These are phyloP conservation scores for Crithidia bombi DNA, from an alignment of 208 protist genomes.

Conservation along the genomic window DNA sequence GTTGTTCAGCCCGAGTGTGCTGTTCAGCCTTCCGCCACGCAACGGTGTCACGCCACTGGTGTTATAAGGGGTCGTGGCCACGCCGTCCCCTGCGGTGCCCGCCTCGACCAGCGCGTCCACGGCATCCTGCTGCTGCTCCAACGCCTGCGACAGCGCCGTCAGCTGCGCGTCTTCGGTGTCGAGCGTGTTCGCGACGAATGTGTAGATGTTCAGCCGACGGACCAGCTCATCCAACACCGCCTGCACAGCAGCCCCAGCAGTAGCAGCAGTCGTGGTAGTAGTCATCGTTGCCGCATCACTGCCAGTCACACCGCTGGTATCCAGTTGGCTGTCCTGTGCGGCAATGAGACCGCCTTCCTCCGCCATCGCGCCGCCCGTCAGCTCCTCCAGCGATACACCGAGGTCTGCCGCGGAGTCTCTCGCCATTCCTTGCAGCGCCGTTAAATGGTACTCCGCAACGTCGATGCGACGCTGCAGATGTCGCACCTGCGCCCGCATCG, in stretches of 20 bases:
- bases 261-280: not conserved
- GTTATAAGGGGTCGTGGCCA: not conserved
- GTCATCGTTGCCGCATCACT: slow-evolving; percentile 3
- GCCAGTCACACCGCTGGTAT: not conserved
- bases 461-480: slow-evolving; percentile 34
- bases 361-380: not conserved
- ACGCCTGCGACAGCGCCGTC: slow-evolving; percentile 29
- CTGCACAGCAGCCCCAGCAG: slow-evolving; percentile 29
- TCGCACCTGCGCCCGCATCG: slow-evolving; percentile 32
- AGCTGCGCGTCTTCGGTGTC: slow-evolving; percentile 45
- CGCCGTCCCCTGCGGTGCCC: not conserved
- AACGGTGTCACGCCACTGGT: slow-evolving; percentile 24
- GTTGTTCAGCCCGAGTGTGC: slow-evolving; percentile 25
- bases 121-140: slow-evolving; percentile 35
- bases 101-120: slow-evolving; percentile 31
- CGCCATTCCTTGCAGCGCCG: slow-evolving; percentile 36
- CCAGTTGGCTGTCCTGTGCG: not conserved
- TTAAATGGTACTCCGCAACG: slow-evolving; percentile 37
- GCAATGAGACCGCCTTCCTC: slow-evolving; percentile 11
- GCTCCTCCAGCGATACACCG: slow-evolving; percentile 29
- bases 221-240: slow-evolving; percentile 48
- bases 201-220: slow-evolving; percentile 38
- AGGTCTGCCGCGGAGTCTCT: slow-evolving; percentile 41
- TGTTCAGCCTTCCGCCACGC: not conserved
- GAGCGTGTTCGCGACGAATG: slow-evolving; percentile 36